Percentiles rank a stretch among this genome's conserved stretches.
Conservation (phyloP, 306 rosid genomes). For the Glycine latifolia region DNA sequence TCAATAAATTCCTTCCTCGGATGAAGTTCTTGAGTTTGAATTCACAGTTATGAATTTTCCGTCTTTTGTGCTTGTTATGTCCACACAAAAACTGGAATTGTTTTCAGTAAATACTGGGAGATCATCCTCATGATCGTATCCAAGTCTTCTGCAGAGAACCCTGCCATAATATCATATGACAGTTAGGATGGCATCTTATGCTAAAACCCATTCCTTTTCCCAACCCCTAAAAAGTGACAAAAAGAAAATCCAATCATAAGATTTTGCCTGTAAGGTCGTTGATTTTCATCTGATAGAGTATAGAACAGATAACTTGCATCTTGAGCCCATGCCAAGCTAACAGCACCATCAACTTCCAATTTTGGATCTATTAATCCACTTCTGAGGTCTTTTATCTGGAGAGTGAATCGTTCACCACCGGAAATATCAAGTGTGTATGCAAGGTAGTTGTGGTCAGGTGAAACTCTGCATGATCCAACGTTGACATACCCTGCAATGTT, state of each 20-base stretch:
- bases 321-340: conserved; percentile 92
- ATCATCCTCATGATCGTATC: conserved; percentile 54
- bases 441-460: conserved; percentile 85
- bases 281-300: conserved; percentile 83
- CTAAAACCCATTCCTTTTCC: conserved; percentile 8
- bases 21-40: conserved; percentile 99
- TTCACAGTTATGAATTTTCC: conserved; percentile 98
- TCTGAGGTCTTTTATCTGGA: conserved; percentile 84
- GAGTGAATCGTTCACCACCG: conserved; percentile 79
- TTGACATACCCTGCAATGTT: conserved; percentile 84
- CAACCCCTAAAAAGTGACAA: not conserved
- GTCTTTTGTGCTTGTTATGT: conserved; percentile 93
- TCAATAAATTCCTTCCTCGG: conserved; percentile 88
- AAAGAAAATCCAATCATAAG: conserved; percentile 13
- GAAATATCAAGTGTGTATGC: conserved; percentile 83
- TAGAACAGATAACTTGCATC: conserved; percentile 72
- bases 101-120: conserved; percentile 70
- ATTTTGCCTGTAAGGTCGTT: conserved; percentile 86
- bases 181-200: conserved; percentile 38
- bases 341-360: conserved; percentile 61
- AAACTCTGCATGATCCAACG: conserved; percentile 86
- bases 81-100: conserved; percentile 87
- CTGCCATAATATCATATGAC: conserved; percentile 56
- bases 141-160: conserved; percentile 75
- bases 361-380: conserved; percentile 66